A percentile compares a stretch with the other conserved stretches of the same genome.
These are phyloP conservation scores for Yarrowia sp. DNA, from an alignment of 805 yeast genomes.

Conservation along the genomic window DNA sequence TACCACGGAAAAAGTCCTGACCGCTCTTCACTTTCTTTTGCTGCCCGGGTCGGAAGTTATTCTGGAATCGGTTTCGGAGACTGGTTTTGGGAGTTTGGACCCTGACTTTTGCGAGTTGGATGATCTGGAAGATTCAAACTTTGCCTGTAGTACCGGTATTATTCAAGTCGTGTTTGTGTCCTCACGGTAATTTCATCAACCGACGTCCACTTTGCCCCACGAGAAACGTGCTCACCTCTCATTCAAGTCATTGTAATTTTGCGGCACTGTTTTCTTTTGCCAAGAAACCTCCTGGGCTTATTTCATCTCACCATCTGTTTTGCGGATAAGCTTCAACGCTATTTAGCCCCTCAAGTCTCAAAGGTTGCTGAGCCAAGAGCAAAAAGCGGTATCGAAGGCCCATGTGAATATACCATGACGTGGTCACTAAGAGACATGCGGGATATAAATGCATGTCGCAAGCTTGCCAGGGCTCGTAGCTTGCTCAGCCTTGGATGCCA, in stretches of 20 bases:
- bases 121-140: neutral
- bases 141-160: neutral
- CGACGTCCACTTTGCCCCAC: too few species aligned
- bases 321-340: neutral
- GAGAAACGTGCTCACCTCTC: neutral
- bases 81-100: slow-evolving; percentile 10
- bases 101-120: slow-evolving; percentile 1
- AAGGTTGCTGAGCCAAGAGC: slow-evolving; percentile 15
- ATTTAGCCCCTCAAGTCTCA: slow-evolving; percentile 2
- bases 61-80: slow-evolving; percentile 12
- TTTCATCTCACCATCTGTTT: neutral
- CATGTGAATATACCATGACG: slow-evolving; percentile 18
- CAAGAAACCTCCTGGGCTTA: slow-evolving; percentile 3
- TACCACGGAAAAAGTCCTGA: neutral
- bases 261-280: neutral
- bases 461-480: too few species aligned
- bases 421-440: slow-evolving; percentile 41
- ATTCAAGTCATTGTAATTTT: neutral
- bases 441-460: slow-evolving; percentile 32
- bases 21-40: neutral
- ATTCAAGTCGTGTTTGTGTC: neutral
- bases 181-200: neutral
- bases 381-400: neutral
- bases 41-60: slow-evolving; percentile 20
- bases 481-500: too few species aligned